Evolutionary conservation across 2,329 filamentous ascomycete genomes (phyloP).

Genomic region (Aspergillus sp.): DNA sequence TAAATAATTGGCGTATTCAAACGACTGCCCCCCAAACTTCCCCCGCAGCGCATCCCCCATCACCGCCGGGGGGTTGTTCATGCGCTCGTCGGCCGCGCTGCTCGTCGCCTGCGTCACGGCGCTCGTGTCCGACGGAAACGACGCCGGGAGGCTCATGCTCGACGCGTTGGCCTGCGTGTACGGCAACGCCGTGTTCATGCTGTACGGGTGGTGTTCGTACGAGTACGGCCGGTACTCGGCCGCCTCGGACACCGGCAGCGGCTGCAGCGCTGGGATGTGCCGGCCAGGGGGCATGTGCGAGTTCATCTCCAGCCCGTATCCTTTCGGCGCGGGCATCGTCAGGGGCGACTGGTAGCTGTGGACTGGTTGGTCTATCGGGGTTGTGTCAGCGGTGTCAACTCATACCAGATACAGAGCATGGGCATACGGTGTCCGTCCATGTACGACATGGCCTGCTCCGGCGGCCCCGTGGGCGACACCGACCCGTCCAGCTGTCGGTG

Average conservation of each 20-base stretch:
- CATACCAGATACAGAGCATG: not conserved
- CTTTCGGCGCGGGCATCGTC: constrained; percentile 26
- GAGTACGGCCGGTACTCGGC: constrained; percentile 35
- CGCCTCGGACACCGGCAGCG: constrained; percentile 31
- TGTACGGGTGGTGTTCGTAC: constrained; percentile 27
- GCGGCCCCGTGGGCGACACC: constrained; percentile 33
- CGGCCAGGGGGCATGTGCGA: constrained; percentile 28
- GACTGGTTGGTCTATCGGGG: constrained; percentile 30
- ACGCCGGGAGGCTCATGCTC: constrained; percentile 35
- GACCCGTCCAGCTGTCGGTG: constrained; percentile 31
- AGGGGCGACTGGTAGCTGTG: constrained; percentile 28
- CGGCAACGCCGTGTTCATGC: constrained; percentile 28
- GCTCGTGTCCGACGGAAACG: constrained; percentile 30
- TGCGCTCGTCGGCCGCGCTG: constrained; percentile 22
- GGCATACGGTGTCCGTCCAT: constrained; percentile 29
- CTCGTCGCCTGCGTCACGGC: constrained; percentile 16
- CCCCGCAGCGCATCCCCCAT: constrained; percentile 24
- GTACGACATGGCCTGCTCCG: constrained; percentile 26
- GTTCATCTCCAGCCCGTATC: constrained; percentile 26
- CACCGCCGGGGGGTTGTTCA: constrained; percentile 21
- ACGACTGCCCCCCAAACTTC: constrained; percentile 28
- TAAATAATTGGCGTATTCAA: constrained; percentile 31
- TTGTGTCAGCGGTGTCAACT: too few species aligned
- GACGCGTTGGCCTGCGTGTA: constrained; percentile 35
- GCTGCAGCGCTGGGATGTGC: constrained; percentile 29